Conservation (phyloP, 2,329 filamentous ascomycete species). For the Pseudogymnoascus sp. region DNA sequence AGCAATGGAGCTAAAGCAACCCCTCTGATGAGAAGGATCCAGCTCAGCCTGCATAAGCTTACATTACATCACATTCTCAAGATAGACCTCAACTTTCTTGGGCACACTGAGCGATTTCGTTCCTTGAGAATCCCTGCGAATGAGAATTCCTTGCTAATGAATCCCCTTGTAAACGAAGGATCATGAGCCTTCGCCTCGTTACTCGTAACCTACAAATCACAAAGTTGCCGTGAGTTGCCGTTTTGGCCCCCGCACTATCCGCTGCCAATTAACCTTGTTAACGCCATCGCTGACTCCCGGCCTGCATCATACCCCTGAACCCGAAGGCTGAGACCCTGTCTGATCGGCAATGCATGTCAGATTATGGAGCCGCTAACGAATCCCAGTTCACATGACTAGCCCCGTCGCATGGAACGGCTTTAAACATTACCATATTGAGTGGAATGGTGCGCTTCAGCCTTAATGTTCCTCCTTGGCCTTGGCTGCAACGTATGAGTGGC, state of each 20-base stretch:
- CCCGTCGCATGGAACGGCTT: background rate
- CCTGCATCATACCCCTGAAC: background rate
- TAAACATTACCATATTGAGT: background rate
- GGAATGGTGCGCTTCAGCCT: background rate
- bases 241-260: background rate
- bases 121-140: background rate
- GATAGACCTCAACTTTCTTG: background rate
- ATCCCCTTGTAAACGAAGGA: background rate
- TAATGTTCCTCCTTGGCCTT: background rate
- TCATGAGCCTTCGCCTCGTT: background rate
- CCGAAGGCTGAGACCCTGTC: background rate
- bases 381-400: background rate
- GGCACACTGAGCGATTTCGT: background rate
- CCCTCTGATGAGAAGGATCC: background rate
- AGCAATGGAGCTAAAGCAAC: background rate
- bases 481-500: background rate
- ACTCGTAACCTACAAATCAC: background rate
- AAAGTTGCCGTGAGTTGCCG: background rate
- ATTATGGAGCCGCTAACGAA: background rate
- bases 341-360: background rate
- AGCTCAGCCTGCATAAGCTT: background rate
- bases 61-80: background rate
- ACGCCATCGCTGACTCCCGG: background rate
- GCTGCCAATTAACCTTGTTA: background rate
- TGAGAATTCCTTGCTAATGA: background rate